Percentiles rank a stretch among this genome's conserved stretches.
phyloP scores from a whole-genome alignment of 208 protist genomes.

The Trypanosoma grayi region DNA sequence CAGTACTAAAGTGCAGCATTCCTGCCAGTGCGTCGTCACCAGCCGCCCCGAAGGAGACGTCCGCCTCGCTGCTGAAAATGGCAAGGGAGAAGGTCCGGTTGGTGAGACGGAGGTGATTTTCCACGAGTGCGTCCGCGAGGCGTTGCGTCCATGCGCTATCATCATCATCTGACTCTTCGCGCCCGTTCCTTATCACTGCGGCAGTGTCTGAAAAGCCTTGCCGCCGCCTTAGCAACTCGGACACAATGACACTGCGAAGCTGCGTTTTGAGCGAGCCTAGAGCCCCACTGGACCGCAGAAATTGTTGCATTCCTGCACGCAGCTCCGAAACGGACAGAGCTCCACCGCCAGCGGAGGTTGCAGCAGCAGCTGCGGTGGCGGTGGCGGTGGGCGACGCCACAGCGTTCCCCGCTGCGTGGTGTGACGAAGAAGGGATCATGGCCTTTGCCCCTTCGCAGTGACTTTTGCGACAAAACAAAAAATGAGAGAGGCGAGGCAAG shows the following conservation, averaged over 20 bases:
- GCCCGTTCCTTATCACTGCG: background rate
- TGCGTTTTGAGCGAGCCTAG: conserved; percentile 83
- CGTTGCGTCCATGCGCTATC: conserved; percentile 37
- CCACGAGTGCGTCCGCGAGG: conserved; percentile 69
- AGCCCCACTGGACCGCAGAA: conserved; percentile 64
- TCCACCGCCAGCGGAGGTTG: background rate
- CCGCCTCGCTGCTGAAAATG: conserved; percentile 80
- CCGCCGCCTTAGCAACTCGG: conserved; percentile 54
- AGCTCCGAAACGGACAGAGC: conserved; percentile 55
- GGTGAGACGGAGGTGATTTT: conserved; percentile 81
- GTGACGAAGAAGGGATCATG: conserved; percentile 3
- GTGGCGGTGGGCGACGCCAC: background rate
- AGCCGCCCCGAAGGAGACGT: conserved; percentile 26
- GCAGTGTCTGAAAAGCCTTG: conserved; percentile 13
- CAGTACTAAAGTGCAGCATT: conserved; percentile 48
- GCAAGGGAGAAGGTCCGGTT: conserved; percentile 68
- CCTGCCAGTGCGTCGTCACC: conserved; percentile 27
- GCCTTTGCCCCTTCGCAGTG: background rate
- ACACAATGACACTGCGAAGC: conserved; percentile 73
- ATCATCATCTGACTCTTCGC: background rate
- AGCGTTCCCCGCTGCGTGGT: background rate
- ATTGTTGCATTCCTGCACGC: conserved; percentile 71
- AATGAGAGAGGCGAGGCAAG: background rate
- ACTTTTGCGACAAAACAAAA: background rate
- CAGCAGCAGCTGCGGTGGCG: background rate